Base-by-base conservation (phyloP, 2,329 filamentous ascomycete genomes). In the Paramyrothecium sp. region DNA sequence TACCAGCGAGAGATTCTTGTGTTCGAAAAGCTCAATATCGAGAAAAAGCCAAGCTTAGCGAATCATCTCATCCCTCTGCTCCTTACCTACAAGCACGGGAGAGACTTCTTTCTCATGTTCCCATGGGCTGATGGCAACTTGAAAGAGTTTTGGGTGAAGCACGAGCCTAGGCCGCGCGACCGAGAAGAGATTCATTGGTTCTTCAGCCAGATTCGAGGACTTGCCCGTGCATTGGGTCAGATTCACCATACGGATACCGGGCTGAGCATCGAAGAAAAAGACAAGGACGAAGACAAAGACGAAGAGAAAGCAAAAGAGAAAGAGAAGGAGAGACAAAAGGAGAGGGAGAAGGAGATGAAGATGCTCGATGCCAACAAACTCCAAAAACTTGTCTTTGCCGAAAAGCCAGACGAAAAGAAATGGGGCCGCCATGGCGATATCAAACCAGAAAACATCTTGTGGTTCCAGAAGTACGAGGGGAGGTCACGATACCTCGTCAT, bases 381-480 rank as follows among this genome's bases (percentile, higher is more conserved):
- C 33, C 10, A 8, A 38, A 38, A 10, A 16, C 8, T 38, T 8
- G 33, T 38, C 16, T 16, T 38, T 10, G 8, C 33, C 16, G 10
- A 8, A 38, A 10, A 8, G 16, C 16, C 16, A 38, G 33, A 16
- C 8, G 33, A 38, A 8, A 8, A 16, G 33, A 16, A 51, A 58
- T 65, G 13, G 56, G 56, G 57, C 0, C 20, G 57, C 13, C 57
- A 54, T 8, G 46, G 57, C 2, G 57, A 58, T 19, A 56, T 58
- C 44, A 58, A 58, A 21, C 57, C 57, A 16, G 54, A 57, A 22
- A 57, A 54, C 46, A 57, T 54, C 21, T 34, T 57, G 26, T 57
- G 17, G 58, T 63, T 57, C 17, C 17, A 51, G 3, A 19, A 46
- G 12, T 54, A 54, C 21, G 19, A 51, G 2, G 51, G 21, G 2